Conservation (phyloP, 192 early-diverging fungal genomes). For the Jimgerdemannia lactiflua region DNA sequence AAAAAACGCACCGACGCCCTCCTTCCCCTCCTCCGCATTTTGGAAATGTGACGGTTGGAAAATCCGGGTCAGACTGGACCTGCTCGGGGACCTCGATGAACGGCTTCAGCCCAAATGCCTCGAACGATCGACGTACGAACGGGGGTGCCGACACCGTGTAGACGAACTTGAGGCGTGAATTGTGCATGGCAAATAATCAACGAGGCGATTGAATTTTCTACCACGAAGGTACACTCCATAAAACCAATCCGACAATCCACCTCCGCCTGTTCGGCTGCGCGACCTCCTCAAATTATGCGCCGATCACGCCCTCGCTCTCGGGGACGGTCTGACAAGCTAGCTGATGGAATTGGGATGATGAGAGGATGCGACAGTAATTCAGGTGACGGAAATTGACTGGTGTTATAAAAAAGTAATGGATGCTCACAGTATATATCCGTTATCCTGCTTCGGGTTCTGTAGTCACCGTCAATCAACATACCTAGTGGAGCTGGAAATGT, state of each 20-base stretch:
- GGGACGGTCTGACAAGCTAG: slow-evolving; percentile 89
- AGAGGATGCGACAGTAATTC: too few relatives aligned
- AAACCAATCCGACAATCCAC: not conserved
- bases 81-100: slow-evolving; percentile 39
- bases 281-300: slow-evolving; percentile 72
- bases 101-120: slow-evolving; percentile 65
- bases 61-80: slow-evolving; percentile 80
- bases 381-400: slow-evolving; percentile 23
- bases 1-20: slow-evolving; percentile 54
- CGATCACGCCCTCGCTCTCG: slow-evolving; percentile 52
- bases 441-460: slow-evolving; percentile 89
- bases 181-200: slow-evolving; percentile 19
- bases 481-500: too few relatives aligned
- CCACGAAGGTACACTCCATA: too few relatives aligned
- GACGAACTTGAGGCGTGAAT: slow-evolving; percentile 59
- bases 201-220: too few relatives aligned
- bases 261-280: slow-evolving; percentile 26
- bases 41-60: slow-evolving; percentile 85
- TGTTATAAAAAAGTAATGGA: not conserved
- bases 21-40: slow-evolving; percentile 89
- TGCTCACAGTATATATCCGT: slow-evolving; percentile 74
- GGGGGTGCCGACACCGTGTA: slow-evolving; percentile 90
- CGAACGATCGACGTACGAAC: slow-evolving; percentile 70
- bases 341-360: too few relatives aligned
- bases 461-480: not conserved